Conservation (phyloP, 208 protist genomes). For the Trypanosoma rangeli region DNA sequence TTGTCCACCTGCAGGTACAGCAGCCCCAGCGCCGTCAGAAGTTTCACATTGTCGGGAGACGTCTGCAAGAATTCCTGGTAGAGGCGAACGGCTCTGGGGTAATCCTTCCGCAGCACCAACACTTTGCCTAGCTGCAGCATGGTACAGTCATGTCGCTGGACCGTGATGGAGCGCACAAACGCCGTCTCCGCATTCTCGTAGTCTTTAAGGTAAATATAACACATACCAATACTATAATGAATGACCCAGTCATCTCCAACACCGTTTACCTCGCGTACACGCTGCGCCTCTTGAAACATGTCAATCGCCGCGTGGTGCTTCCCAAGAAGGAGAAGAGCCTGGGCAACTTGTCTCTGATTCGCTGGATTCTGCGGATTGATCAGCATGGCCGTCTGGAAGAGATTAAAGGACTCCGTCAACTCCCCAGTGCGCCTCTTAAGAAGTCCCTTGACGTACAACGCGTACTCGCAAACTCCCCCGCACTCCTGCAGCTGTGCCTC, state of each 20-base stretch:
- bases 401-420: conserved; percentile 92
- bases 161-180: conserved; percentile 81
- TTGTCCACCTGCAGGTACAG: conserved; percentile 88
- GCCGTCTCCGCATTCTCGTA: conserved; percentile 69
- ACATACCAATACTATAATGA: conserved; percentile 92
- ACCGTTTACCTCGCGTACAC: conserved; percentile 35
- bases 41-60: conserved; percentile 91
- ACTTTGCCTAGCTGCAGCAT: conserved; percentile 91
- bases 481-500: conserved; percentile 85
- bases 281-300: conserved; percentile 84
- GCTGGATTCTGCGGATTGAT: conserved; percentile 89
- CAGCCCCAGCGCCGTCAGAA: conserved; percentile 92
- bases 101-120: conserved; percentile 68
- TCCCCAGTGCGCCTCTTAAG: conserved; percentile 90
- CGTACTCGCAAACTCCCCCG: conserved; percentile 86
- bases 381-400: conserved; percentile 90
- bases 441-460: conserved; percentile 92
- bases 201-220: conserved; percentile 76
- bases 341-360: conserved; percentile 93
- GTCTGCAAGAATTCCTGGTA: conserved; percentile 86
- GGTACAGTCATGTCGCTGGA: conserved; percentile 90
- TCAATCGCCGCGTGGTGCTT: conserved; percentile 90
- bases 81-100: conserved; percentile 64
- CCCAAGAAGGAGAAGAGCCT: conserved; percentile 91
- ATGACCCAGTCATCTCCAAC: conserved; percentile 90